These are phyloP conservation scores for Annulohypoxylon stygium DNA, from an alignment of 495 filamentous ascomycete genomes.

Conservation along the genomic window DNA sequence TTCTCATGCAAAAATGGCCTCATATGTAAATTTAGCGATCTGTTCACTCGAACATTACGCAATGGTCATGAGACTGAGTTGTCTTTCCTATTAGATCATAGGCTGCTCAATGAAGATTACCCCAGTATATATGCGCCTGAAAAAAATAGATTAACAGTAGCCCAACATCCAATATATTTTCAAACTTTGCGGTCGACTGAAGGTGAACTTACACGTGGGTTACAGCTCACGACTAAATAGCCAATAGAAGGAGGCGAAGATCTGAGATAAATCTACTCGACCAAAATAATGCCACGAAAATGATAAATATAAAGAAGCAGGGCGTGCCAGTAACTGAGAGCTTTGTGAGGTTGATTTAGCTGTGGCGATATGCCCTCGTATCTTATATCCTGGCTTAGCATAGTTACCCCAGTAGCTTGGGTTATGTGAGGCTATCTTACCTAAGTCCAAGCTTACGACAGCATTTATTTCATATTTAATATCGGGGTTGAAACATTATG, in stretches of 20 bases:
- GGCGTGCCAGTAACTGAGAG: neutral
- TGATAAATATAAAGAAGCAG: neutral
- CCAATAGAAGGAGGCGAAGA: neutral
- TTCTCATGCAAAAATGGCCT: conserved; percentile 17
- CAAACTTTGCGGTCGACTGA: neutral
- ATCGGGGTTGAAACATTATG: neutral
- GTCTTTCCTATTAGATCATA: neutral
- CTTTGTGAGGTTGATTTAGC: neutral
- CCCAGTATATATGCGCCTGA: conserved; percentile 4
- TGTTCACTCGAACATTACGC: conserved; percentile 1
- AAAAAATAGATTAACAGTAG: neutral
- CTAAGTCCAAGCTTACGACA: conserved; percentile 1
- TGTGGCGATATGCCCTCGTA: neutral
- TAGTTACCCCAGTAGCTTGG: neutral
- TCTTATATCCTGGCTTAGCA: neutral
- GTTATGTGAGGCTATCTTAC: neutral
- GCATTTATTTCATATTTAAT: neutral
- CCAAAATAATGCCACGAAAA: neutral
- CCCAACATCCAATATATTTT: neutral
- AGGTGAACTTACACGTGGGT: conserved; percentile 2
- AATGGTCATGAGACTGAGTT: neutral
- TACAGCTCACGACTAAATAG: neutral
- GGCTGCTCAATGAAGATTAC: conserved; percentile 1
- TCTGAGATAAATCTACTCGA: neutral
- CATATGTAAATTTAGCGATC: conserved; percentile 1